Evolutionary conservation across 371 early-diverging fungal genomes (phyloP).

Genomic region (Coemansia sp.): DNA sequence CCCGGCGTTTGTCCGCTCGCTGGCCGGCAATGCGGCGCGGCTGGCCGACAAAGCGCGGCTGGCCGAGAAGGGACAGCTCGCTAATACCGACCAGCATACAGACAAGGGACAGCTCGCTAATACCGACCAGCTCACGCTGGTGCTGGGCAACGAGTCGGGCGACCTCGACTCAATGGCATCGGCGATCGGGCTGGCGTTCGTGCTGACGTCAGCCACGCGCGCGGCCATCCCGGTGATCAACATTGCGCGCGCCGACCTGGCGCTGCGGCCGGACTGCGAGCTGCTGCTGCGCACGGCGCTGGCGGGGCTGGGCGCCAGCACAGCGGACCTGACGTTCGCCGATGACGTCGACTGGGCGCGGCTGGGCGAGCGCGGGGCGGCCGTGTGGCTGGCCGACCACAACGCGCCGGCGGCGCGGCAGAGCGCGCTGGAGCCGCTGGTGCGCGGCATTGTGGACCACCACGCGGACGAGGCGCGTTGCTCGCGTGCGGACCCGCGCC

Average conservation of each 20-base stretch:
- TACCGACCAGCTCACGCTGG: slow-evolving; percentile 34
- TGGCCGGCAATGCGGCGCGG: slow-evolving; percentile 19
- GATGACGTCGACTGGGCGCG: slow-evolving; percentile 46
- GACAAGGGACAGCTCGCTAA: no score
- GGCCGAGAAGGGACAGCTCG: no score
- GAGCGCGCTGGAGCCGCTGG: slow-evolving; percentile 25
- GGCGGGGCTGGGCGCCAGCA: slow-evolving; percentile 5
- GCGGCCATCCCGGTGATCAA: slow-evolving; percentile 53
- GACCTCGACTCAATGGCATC: slow-evolving; percentile 59
- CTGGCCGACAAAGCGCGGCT: neutral
- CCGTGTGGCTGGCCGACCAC: slow-evolving; percentile 56
- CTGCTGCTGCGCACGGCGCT: slow-evolving; percentile 36
- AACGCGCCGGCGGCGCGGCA: slow-evolving; percentile 53
- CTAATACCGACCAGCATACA: no score
- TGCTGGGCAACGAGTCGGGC: slow-evolving; percentile 57
- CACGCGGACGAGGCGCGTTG: slow-evolving; percentile 55
- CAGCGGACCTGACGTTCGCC: slow-evolving; percentile 35
- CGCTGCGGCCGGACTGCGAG: slow-evolving; percentile 55
- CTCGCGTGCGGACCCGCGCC: slow-evolving; percentile 31
- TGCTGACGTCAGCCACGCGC: slow-evolving; percentile 8
- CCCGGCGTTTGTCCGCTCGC: slow-evolving; percentile 24
- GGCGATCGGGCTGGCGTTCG: slow-evolving; percentile 52
- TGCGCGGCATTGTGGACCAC: slow-evolving; percentile 59
- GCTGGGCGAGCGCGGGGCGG: neutral
- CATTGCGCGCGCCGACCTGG: slow-evolving; percentile 51